Evolutionary conservation across 2,329 filamentous ascomycete genomes (phyloP).

Genomic region (Neurospora sp.): DNA sequence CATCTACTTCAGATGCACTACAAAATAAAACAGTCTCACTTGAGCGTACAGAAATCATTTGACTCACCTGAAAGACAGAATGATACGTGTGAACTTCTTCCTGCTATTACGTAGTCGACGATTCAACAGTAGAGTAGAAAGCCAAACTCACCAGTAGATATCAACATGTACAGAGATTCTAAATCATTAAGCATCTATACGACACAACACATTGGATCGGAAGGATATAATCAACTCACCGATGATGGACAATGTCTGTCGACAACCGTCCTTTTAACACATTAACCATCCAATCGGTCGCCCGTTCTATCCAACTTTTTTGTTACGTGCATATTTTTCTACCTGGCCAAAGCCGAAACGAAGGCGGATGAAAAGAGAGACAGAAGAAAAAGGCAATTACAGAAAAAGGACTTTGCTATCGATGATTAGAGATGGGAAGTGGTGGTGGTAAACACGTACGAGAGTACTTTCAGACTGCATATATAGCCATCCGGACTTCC

Average conservation of each 20-base stretch:
- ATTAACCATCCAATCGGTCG: not conserved
- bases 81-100: not conserved
- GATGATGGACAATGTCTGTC: not conserved
- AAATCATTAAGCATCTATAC: not conserved
- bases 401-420: slow-evolving; percentile 17
- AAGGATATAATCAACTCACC: not conserved
- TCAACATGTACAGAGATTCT: not conserved
- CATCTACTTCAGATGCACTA: not conserved
- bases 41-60: not conserved
- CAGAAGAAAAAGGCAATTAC: slow-evolving; percentile 15
- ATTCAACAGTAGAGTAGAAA: not conserved
- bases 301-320: not conserved
- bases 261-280: not conserved
- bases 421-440: not conserved
- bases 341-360: not conserved
- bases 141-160: not conserved
- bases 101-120: not conserved
- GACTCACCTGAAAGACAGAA: not conserved
- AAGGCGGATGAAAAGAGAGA: slow-evolving; percentile 10
- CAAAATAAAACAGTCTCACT: not conserved
- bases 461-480: not conserved
- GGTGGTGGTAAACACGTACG: not conserved
- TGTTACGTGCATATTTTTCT: not conserved
- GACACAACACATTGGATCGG: not conserved
- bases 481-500: not conserved